phyloP scores from a whole-genome alignment of 805 yeast species.

The Scheffersomyces ergatensis region DNA sequence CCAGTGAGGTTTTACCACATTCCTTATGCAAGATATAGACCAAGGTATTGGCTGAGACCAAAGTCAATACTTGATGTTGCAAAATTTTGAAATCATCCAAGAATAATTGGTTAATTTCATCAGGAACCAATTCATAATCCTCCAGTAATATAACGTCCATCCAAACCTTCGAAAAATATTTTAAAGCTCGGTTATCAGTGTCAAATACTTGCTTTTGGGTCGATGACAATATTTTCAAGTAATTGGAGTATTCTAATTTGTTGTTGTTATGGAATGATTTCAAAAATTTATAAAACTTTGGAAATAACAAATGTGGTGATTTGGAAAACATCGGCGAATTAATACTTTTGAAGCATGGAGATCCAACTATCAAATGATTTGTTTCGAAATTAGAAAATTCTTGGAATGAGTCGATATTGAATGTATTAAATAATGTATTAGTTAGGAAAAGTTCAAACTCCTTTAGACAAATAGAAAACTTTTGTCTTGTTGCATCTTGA shows the following conservation, averaged over 20 bases:
- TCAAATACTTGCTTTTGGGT: background rate
- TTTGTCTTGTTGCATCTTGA: background rate
- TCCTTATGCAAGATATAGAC: too few species aligned
- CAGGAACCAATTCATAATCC: background rate
- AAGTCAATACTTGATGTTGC: background rate
- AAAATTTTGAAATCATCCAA: background rate
- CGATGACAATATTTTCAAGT: background rate
- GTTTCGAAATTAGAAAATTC: background rate
- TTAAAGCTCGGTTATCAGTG: background rate
- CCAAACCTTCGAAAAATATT: background rate
- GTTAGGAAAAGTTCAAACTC: background rate
- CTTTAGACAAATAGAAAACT: background rate
- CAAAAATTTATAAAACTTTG: conserved; percentile 17
- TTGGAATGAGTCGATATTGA: background rate
- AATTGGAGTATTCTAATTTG: background rate
- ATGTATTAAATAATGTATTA: background rate
- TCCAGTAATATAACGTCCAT: background rate
- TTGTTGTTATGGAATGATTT: background rate
- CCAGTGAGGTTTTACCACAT: too few species aligned
- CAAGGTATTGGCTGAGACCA: too few species aligned
- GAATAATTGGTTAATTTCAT: background rate
- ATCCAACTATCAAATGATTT: background rate
- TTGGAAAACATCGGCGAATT: background rate
- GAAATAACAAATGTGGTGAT: conserved; percentile 21
- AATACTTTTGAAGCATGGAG: background rate